Evolutionary conservation across 768 basidiomycete species (phyloP).

Genomic region (Gautieria morchelliformis): DNA sequence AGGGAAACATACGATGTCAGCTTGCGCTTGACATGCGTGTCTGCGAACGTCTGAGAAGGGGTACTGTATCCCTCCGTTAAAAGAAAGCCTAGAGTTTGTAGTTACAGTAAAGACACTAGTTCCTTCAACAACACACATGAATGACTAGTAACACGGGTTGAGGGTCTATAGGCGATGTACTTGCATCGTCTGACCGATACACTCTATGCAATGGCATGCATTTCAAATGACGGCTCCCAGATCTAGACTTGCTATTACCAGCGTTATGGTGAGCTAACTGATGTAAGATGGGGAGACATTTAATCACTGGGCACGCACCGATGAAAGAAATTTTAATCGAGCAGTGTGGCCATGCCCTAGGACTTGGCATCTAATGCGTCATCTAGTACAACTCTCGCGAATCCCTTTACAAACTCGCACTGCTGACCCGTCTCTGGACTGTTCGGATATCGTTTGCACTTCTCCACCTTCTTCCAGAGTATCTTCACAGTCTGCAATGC

Average conservation of each 20-base stretch:
- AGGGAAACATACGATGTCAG: too few relatives aligned
- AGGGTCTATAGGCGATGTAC: too few relatives aligned
- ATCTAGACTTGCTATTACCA: background rate
- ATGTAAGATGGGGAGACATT: background rate
- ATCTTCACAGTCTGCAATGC: slow-evolving; percentile 54
- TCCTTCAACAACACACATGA: too few relatives aligned
- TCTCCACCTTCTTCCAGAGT: slow-evolving; percentile 71
- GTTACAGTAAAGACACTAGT: too few relatives aligned
- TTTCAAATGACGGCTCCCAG: background rate
- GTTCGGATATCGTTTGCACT: slow-evolving; percentile 64
- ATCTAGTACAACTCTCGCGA: slow-evolving; percentile 17
- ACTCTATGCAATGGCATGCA: background rate
- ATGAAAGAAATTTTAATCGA: background rate
- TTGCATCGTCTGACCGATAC: background rate
- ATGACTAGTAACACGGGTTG: too few relatives aligned
- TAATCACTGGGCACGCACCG: background rate
- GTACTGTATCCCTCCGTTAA: too few relatives aligned
- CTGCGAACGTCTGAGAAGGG: too few relatives aligned
- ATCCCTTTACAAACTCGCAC: slow-evolving; percentile 64
- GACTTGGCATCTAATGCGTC: background rate
- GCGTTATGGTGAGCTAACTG: background rate
- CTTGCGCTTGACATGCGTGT: too few relatives aligned
- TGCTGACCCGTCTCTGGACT: slow-evolving; percentile 76
- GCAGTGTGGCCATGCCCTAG: background rate
- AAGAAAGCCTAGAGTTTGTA: too few relatives aligned